These are phyloP conservation scores for Colletotrichum scovillei DNA, from an alignment of 2,329 filamentous ascomycete species.

Conservation along the genomic window DNA sequence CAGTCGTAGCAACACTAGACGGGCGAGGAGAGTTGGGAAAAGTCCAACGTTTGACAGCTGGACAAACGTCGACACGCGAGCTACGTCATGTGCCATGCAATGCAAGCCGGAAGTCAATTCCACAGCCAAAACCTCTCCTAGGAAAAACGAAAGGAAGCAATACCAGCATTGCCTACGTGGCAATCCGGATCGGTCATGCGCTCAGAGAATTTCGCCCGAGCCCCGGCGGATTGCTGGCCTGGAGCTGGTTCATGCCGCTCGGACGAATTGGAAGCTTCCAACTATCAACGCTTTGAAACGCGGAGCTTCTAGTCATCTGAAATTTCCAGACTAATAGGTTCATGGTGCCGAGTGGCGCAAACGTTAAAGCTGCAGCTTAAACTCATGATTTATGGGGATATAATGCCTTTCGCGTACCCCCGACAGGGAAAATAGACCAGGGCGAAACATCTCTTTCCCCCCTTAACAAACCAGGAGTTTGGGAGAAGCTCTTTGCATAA, in stretches of 20 bases:
- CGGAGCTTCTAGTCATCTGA: not conserved
- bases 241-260: conserved; percentile 1
- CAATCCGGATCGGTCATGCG: not conserved
- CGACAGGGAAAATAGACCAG: not conserved
- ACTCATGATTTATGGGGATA: not conserved
- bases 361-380: not conserved
- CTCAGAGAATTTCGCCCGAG: not conserved
- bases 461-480: not conserved
- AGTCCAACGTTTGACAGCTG: not conserved
- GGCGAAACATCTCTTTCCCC: not conserved
- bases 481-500: not conserved
- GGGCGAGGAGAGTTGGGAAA: not conserved
- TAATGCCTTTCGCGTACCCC: not conserved
- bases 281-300: not conserved
- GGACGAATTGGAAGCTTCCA: not conserved
- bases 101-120: not conserved
- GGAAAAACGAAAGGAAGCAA: not conserved
- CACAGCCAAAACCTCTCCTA: not conserved
- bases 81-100: not conserved
- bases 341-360: not conserved
- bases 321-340: not conserved
- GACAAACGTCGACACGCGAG: not conserved
- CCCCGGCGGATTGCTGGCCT: not conserved
- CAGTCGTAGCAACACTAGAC: not conserved
- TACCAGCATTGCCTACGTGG: not conserved